These are phyloP conservation scores for Isatis tinctoria DNA, from an alignment of 345 rosid species.

Conservation along the genomic window DNA sequence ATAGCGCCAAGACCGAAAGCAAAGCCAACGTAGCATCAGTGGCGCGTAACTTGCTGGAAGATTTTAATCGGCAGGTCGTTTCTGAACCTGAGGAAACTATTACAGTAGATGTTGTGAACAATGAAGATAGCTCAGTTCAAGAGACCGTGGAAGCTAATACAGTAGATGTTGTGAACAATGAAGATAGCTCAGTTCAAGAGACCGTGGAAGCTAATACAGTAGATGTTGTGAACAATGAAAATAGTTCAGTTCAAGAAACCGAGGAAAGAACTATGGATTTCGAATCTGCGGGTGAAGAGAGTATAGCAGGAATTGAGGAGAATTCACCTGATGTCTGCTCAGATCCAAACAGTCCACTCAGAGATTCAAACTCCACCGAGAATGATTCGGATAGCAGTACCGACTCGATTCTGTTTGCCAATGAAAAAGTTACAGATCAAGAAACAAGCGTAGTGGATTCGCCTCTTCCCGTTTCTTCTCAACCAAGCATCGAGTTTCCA, in stretches of 20 bases:
- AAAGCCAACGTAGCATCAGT: slow-evolving; percentile 42
- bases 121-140: slow-evolving; percentile 3
- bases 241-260: background rate
- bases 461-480: slow-evolving; percentile 53
- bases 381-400: slow-evolving; percentile 58
- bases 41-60: slow-evolving; percentile 64
- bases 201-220: slow-evolving; percentile 19
- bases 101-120: slow-evolving; percentile 1
- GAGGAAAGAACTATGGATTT: slow-evolving; percentile 33
- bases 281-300: slow-evolving; percentile 40
- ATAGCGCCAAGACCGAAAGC: slow-evolving; percentile 33
- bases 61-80: slow-evolving; percentile 60
- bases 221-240: slow-evolving; percentile 14
- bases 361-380: slow-evolving; percentile 51
- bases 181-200: slow-evolving; percentile 2
- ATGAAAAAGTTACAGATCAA: slow-evolving; percentile 44
- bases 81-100: slow-evolving; percentile 35
- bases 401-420: slow-evolving; percentile 45
- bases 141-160: slow-evolving; percentile 18
- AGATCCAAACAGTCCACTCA: slow-evolving; percentile 49
- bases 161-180: slow-evolving; percentile 10
- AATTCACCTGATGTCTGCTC: slow-evolving; percentile 47
- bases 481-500: slow-evolving; percentile 34
- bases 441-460: slow-evolving; percentile 36
- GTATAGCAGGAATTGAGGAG: slow-evolving; percentile 48